These are phyloP conservation scores for Pseudofabraea citricarpa DNA, from an alignment of 2,329 filamentous ascomycete genomes.

Conservation along the genomic window DNA sequence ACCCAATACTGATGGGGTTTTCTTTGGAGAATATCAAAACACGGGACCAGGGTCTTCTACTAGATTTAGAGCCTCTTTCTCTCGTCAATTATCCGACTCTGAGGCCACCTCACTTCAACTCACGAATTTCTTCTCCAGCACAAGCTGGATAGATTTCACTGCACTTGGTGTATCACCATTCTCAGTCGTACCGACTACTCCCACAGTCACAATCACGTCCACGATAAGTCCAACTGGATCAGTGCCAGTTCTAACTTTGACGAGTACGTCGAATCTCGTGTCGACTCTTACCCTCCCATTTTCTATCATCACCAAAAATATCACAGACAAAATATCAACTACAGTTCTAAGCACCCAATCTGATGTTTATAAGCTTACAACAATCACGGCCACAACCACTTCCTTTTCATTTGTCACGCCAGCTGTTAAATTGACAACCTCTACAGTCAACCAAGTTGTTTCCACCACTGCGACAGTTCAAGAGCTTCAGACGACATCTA, in stretches of 20 bases:
- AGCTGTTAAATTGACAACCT: conserved; percentile 13
- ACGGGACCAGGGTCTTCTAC: conserved; percentile 42
- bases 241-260: conserved; percentile 19
- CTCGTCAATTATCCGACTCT: conserved; percentile 30
- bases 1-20: conserved; percentile 39
- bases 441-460: conserved; percentile 11
- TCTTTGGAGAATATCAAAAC: conserved; percentile 47
- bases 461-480: conserved; percentile 18
- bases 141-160: conserved; percentile 37
- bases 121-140: conserved; percentile 33
- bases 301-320: conserved; percentile 20
- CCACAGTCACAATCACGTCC: conserved; percentile 6
- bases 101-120: conserved; percentile 34
- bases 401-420: conserved; percentile 4
- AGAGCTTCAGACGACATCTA: conserved; percentile 14
- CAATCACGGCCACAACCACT: conserved; percentile 14
- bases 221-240: conserved; percentile 12
- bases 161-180: conserved; percentile 34
- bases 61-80: conserved; percentile 31
- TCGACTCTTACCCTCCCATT: conserved; percentile 19
- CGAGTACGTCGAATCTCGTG: conserved; percentile 18
- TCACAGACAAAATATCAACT: conserved; percentile 23
- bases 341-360: conserved; percentile 8
- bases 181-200: conserved; percentile 18
- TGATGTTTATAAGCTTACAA: conserved; percentile 13